These are phyloP conservation scores for Gelatoporia subvermispora DNA, from an alignment of 768 basidiomycete genomes.

Conservation along the genomic window DNA sequence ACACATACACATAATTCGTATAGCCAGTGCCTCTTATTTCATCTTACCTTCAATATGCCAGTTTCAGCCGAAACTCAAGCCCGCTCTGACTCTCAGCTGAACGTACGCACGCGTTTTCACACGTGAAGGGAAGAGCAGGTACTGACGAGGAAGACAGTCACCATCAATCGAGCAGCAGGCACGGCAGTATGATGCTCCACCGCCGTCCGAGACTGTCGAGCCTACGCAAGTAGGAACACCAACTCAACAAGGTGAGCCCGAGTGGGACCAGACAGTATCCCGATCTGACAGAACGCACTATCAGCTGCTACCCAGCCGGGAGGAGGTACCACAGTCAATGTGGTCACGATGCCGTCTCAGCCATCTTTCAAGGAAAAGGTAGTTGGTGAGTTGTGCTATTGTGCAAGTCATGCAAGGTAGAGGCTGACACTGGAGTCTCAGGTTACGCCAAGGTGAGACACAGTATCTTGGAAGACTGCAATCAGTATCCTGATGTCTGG, in stretches of 20 bases:
- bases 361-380: conserved; percentile 8
- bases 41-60: background rate
- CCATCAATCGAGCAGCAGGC: background rate
- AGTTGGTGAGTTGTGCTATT: background rate
- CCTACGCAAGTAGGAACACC: background rate
- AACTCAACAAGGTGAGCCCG: background rate
- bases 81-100: background rate
- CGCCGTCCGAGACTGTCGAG: background rate
- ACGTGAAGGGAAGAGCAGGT: background rate
- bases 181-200: background rate
- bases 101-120: background rate
- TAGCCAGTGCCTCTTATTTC: too few relatives aligned
- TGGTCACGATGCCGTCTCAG: background rate
- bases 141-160: background rate
- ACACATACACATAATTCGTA: too few relatives aligned
- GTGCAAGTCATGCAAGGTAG: background rate
- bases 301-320: background rate
- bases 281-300: background rate
- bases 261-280: background rate
- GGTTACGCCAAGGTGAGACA: conserved; percentile 4
- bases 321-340: background rate
- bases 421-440: background rate
- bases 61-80: background rate
- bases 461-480: background rate
- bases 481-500: background rate